Evolutionary conservation across 1,284 basidiomycete genomes (phyloP), one percentile per base, ranked within the genome.

Genomic region (Naganishia sp.): DNA sequence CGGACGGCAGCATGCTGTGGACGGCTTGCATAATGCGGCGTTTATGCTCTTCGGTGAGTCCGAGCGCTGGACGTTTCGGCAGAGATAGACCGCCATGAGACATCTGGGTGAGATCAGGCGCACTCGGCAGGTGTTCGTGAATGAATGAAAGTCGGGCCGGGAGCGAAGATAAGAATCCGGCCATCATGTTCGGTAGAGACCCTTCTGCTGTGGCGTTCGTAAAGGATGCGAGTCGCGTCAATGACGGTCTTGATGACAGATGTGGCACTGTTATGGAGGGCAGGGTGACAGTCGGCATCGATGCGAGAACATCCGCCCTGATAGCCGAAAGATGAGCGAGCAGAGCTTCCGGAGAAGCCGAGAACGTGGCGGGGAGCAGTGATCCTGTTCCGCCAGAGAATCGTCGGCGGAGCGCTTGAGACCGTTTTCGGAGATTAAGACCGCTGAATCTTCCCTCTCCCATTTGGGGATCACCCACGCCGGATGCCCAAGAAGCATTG

Each of bases 261-360:
- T 69, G 39, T 6, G 63, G 52, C 31, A 60, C 60, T 6, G 69
- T 58, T 25, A 71, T 61, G 2, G 65, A 67, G 15, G 52, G 43
- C 69, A 56, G 25, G 71, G 73, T 7, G 1, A 68, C 43, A 6
- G 63, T 60, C 15, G 68, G 68, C 32, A 77, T 72, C 41, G 75
- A 75, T 0, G 75, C 72, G 15, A 74, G 61, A 21, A 77, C 74
- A 64, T 79, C 78, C 65, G 77, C 76, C 32, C 78, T 68, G 18
- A 79, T 69, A 6, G 72, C 68, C 15, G 72, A 71, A 17, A 79
- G 72, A 46, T 75, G 72, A 21, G 72, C 72, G 31, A 79, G 71
- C 21, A 68, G 50, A 9, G 52, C 60, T 57, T 67, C 69, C 6
- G 69, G 58, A 10, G 66, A 57, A 23, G 66, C 42, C 46, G 63